Conservation (phyloP, 352 stramenopile species). For the Thalassiosira hispida region DNA sequence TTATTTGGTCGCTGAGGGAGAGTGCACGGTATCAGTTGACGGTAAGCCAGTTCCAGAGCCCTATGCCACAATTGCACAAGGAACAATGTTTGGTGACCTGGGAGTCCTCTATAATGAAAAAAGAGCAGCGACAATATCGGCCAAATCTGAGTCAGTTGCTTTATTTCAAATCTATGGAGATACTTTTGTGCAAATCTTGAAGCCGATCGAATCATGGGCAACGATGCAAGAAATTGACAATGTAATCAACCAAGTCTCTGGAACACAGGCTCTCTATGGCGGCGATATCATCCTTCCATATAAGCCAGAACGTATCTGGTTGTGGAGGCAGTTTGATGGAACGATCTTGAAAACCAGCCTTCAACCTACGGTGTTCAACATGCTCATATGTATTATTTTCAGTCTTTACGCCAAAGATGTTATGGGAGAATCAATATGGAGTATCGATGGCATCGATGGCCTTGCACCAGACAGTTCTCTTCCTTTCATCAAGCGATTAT, state of each 20-base stretch:
- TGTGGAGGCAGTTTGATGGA: constrained; percentile 11
- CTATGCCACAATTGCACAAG: constrained; percentile 30
- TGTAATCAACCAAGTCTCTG: constrained; percentile 15
- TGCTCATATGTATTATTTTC: constrained; percentile 29
- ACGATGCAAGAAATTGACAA: constrained; percentile 20
- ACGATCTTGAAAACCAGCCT: constrained; percentile 26
- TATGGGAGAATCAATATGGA: neutral
- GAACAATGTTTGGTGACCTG: constrained; percentile 40
- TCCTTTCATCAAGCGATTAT: neutral
- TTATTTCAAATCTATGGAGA: constrained; percentile 13
- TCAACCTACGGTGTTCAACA: constrained; percentile 9
- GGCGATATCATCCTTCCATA: constrained; percentile 13
- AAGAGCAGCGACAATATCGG: constrained; percentile 29
- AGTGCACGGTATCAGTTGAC: constrained; percentile 44
- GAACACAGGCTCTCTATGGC: constrained; percentile 15
- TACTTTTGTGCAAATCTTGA: constrained; percentile 13
- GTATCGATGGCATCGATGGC: neutral
- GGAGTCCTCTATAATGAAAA: constrained; percentile 37
- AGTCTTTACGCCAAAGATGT: constrained; percentile 23
- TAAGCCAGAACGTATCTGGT: constrained; percentile 23
- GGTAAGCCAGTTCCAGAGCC: constrained; percentile 43
- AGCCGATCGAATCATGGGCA: neutral
- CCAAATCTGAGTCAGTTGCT: constrained; percentile 7
- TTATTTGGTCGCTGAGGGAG: constrained; percentile 41
- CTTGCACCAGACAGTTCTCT: neutral